Conservation (phyloP, 78 protist genomes). For the Monocercomonoides exilis region DNA sequence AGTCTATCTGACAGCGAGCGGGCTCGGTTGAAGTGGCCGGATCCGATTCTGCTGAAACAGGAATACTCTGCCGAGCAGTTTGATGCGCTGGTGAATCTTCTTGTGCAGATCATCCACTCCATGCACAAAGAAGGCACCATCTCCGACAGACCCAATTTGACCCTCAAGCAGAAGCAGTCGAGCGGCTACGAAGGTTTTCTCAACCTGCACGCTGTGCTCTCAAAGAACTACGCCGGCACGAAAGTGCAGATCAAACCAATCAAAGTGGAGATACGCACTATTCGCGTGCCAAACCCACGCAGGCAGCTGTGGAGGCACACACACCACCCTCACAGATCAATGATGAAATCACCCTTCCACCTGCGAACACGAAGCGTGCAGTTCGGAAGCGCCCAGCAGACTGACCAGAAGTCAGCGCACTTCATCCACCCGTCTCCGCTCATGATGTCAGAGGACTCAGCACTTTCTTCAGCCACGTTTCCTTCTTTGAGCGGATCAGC, state of each 20-base stretch:
- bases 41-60: not conserved
- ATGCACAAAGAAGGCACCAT: not conserved
- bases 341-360: not conserved
- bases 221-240: not conserved
- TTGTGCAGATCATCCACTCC: not conserved
- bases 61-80: not conserved
- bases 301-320: too few species aligned
- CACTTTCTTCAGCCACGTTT: too few species aligned
- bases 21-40: not conserved
- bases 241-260: not conserved
- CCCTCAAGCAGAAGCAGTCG: not conserved
- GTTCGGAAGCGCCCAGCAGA: too few species aligned
- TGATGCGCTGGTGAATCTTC: not conserved
- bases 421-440: not conserved
- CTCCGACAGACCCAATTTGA: not conserved
- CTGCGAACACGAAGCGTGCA: too few species aligned
- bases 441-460: too few species aligned
- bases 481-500: not conserved
- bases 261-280: not conserved
- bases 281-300: not conserved
- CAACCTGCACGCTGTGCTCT: not conserved
- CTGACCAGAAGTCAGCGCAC: not conserved
- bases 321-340: not conserved
- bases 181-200: not conserved
- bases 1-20: too few species aligned